Evolutionary conservation across 2,329 filamentous ascomycete species (phyloP).

Genomic region (Alternaria consortialis): DNA sequence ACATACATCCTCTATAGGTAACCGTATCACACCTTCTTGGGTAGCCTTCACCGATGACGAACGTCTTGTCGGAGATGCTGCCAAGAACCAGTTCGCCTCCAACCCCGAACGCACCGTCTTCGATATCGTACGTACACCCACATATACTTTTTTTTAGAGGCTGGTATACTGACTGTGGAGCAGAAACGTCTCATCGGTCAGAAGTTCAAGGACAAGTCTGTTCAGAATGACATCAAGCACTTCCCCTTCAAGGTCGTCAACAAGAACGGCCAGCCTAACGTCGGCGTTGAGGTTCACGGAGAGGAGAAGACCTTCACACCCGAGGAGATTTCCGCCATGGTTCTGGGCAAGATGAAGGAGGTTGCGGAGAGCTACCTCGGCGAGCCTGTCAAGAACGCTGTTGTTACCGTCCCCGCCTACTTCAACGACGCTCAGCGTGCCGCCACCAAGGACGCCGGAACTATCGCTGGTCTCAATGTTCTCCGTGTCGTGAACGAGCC

Average conservation of each 20-base stretch:
- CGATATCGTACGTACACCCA: slow-evolving; percentile 48
- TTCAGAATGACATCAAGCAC: slow-evolving; percentile 95
- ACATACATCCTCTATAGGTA: slow-evolving; percentile 45
- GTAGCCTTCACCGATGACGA: slow-evolving; percentile 98
- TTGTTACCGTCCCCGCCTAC: slow-evolving; percentile 95
- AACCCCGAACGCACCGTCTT: slow-evolving; percentile 61
- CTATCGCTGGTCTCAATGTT: slow-evolving; percentile 91
- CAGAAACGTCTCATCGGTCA: slow-evolving; percentile 62
- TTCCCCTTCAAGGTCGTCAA: slow-evolving; percentile 95
- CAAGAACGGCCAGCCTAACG: slow-evolving; percentile 88
- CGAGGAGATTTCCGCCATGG: slow-evolving; percentile 83
- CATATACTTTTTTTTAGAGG: not conserved
- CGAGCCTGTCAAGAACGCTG: slow-evolving; percentile 84
- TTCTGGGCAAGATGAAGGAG: slow-evolving; percentile 75
- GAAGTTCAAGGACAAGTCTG: slow-evolving; percentile 67
- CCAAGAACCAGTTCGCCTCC: slow-evolving; percentile 58
- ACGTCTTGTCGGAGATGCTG: slow-evolving; percentile 92
- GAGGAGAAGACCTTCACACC: slow-evolving; percentile 77
- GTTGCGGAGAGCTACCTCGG: slow-evolving; percentile 80
- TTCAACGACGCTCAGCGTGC: slow-evolving; percentile 99
- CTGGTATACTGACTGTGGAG: slow-evolving; percentile 40
- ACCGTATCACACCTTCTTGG: slow-evolving; percentile 70
- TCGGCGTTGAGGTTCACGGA: slow-evolving; percentile 76
- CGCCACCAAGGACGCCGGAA: slow-evolving; percentile 93
- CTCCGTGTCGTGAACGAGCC: slow-evolving; percentile 97